Percentiles rank a stretch among this genome's conserved stretches.
phyloP scores from a whole-genome alignment of 1,284 basidiomycete species.

The Microbotryum scabiosae region DNA sequence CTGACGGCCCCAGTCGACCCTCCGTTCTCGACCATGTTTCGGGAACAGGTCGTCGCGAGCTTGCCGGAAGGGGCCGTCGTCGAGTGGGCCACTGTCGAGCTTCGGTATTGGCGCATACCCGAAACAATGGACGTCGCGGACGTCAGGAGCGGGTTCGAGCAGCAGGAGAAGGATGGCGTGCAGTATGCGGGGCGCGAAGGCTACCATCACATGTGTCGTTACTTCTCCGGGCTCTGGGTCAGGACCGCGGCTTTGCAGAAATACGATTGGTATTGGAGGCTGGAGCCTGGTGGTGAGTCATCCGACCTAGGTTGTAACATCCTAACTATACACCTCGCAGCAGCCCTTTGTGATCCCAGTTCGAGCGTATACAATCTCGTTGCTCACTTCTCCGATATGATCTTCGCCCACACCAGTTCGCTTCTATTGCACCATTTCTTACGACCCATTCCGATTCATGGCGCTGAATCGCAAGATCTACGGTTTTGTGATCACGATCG shows the following conservation, averaged over 20 bases:
- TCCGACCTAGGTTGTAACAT: not conserved
- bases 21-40: slow-evolving; percentile 19
- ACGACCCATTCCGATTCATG: slow-evolving; percentile 39
- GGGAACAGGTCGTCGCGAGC: slow-evolving; percentile 3
- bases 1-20: slow-evolving; percentile 25
- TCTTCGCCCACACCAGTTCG: slow-evolving; percentile 11
- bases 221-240: slow-evolving; percentile 32
- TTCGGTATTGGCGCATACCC: slow-evolving; percentile 31
- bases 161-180: slow-evolving; percentile 27
- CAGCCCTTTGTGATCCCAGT: not conserved
- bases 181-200: slow-evolving; percentile 33
- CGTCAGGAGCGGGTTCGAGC: slow-evolving; percentile 16
- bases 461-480: slow-evolving; percentile 34
- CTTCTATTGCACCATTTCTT: slow-evolving; percentile 41
- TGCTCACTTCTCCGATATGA: not conserved
- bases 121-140: slow-evolving; percentile 18
- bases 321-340: not conserved
- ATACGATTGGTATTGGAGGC: slow-evolving; percentile 43
- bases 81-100: slow-evolving; percentile 23
- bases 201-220: slow-evolving; percentile 34
- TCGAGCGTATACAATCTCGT: not conserved
- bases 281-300: slow-evolving; percentile 40
- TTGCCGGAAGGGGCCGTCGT: slow-evolving; percentile 21
- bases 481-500: slow-evolving; percentile 41
- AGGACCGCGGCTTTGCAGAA: slow-evolving; percentile 29